phyloP scores from a whole-genome alignment of 805 yeast species.

The Candida khao-thaluensis region DNA sequence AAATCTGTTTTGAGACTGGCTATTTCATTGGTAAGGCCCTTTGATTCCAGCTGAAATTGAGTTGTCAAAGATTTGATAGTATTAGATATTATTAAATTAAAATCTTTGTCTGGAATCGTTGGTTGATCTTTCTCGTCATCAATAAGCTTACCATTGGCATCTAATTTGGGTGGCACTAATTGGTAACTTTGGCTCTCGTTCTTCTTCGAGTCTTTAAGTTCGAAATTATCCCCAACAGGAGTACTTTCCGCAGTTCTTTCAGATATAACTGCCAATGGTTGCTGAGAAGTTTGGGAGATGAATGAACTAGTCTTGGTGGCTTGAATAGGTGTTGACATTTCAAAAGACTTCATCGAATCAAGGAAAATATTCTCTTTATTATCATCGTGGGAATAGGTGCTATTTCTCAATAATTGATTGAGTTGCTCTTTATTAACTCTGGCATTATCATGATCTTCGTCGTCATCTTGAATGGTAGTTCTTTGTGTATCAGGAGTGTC shows the following conservation, averaged over 20 bases:
- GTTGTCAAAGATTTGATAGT: constrained; percentile 51
- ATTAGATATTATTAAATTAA: constrained; percentile 33
- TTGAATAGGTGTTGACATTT: constrained; percentile 33
- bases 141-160: constrained; percentile 28
- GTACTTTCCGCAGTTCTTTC: constrained; percentile 33
- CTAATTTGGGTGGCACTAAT: constrained; percentile 36
- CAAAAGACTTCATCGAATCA: constrained; percentile 26
- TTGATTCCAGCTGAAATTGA: constrained; percentile 55
- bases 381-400: constrained; percentile 23
- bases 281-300: constrained; percentile 14
- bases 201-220: constrained; percentile 5
- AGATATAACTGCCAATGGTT: constrained; percentile 32
- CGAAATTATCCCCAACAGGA: constrained; percentile 15
- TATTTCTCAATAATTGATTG: constrained; percentile 20
- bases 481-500: constrained; percentile 48
- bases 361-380: constrained; percentile 51
- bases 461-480: constrained; percentile 43
- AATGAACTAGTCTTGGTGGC: constrained; percentile 15
- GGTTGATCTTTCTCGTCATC: constrained; percentile 16
- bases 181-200: constrained; percentile 14
- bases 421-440: constrained; percentile 37
- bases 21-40: constrained; percentile 30
- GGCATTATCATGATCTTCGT: constrained; percentile 27
- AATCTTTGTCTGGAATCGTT: constrained; percentile 30
- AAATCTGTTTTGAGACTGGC: constrained; percentile 53